Evolutionary conservation across 2,329 filamentous ascomycete species (phyloP).

Genomic region (Fusarium coffeatum): DNA sequence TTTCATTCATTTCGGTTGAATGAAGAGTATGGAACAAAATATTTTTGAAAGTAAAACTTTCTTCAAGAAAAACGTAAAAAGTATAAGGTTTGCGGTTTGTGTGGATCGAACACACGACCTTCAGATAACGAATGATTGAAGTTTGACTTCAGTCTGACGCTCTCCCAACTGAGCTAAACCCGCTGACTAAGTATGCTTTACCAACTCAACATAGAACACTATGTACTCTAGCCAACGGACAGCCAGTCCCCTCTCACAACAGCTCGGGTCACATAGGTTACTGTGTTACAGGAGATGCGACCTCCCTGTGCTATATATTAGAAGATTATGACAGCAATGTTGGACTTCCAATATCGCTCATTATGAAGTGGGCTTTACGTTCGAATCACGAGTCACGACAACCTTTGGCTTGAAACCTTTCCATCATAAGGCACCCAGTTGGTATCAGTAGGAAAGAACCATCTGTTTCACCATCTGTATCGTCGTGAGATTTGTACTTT

Average conservation of each 20-base stretch:
- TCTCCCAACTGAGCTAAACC: constrained; percentile 10
- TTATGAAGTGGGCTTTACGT: accelerated
- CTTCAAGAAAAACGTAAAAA: background rate
- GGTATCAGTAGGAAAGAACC: background rate
- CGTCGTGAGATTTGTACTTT: background rate
- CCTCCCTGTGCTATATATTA: background rate
- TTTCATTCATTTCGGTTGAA: too few relatives aligned
- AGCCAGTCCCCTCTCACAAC: too few relatives aligned
- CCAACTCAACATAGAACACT: accelerated
- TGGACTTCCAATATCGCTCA: accelerated
- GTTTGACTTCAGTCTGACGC: constrained; percentile 6
- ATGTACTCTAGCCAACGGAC: too few relatives aligned
- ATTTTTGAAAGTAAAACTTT: too few relatives aligned
- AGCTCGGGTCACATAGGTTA: too few relatives aligned
- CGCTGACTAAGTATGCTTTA: background rate
- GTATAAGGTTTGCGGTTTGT: background rate
- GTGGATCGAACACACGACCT: constrained; percentile 7
- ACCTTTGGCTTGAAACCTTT: background rate
- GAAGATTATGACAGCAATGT: background rate
- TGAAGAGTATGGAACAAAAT: too few relatives aligned
- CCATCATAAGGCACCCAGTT: background rate
- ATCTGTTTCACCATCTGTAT: background rate
- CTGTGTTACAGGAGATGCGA: background rate
- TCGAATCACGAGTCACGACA: accelerated
- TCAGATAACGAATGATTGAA: background rate